These are phyloP conservation scores for Caryocar brasiliense DNA, from an alignment of 441 rosid species.

Conservation along the genomic window DNA sequence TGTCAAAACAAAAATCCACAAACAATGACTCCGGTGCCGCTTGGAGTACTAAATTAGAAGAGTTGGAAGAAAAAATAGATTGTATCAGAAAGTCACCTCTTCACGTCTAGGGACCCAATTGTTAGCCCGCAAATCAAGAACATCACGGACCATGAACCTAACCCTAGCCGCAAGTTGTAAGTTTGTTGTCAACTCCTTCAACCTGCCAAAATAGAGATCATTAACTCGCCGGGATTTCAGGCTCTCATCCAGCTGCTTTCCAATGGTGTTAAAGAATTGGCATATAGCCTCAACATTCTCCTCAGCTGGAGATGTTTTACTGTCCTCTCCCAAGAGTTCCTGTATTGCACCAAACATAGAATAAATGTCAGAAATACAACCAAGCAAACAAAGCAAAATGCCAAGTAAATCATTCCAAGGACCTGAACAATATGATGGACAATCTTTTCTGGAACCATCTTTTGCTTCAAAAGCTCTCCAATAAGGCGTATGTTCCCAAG, in stretches of 20 bases:
- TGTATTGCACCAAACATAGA: slow-evolving; percentile 26
- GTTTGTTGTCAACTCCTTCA: slow-evolving; percentile 53
- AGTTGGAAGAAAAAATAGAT: not conserved
- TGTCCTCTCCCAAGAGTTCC: slow-evolving; percentile 70
- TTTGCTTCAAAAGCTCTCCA: slow-evolving; percentile 88
- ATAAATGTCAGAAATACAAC: too few species aligned
- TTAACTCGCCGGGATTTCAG: slow-evolving; percentile 55
- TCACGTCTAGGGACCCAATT: slow-evolving; percentile 91
- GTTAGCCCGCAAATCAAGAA: slow-evolving; percentile 66
- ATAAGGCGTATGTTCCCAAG: slow-evolving; percentile 80
- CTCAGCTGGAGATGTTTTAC: slow-evolving; percentile 54
- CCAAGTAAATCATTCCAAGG: not conserved
- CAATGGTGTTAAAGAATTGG: slow-evolving; percentile 69
- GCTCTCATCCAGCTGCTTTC: slow-evolving; percentile 77
- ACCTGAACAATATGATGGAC: slow-evolving; percentile 81
- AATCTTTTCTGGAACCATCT: slow-evolving; percentile 81
- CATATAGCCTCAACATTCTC: slow-evolving; percentile 86
- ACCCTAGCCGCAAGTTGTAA: slow-evolving; percentile 64
- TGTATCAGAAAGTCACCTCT: slow-evolving; percentile 40
- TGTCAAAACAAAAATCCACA: not conserved
- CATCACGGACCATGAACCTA: slow-evolving; percentile 68
- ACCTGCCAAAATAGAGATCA: slow-evolving; percentile 45
- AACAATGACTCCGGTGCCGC: not conserved
- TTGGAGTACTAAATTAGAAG: too few species aligned
- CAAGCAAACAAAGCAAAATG: too few species aligned